phyloP scores from a whole-genome alignment of 2,329 filamentous ascomycete genomes.

The Scortechinia acanthostroma region DNA sequence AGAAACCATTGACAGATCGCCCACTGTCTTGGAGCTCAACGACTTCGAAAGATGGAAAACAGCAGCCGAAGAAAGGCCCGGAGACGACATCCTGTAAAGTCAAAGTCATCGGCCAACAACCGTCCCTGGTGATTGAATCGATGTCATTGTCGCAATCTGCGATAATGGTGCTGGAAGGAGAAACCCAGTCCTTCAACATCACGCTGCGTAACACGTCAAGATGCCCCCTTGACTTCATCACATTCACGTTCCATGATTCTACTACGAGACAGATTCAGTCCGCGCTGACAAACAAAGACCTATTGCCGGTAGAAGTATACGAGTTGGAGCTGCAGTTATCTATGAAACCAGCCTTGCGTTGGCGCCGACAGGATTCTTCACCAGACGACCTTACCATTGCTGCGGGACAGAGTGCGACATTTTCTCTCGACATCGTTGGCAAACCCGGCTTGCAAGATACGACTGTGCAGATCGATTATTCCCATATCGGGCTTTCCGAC shows the following conservation, averaged over 20 bases:
- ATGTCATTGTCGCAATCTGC: conserved; percentile 45
- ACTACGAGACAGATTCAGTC: conserved; percentile 40
- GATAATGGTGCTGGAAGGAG: conserved; percentile 57
- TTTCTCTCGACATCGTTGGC: conserved; percentile 45
- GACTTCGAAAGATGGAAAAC: conserved; percentile 21
- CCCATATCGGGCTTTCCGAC: conserved; percentile 34
- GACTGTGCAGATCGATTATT: conserved; percentile 48
- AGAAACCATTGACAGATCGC: conserved; percentile 20
- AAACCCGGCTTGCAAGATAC: conserved; percentile 48
- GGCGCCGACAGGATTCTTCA: conserved; percentile 23
- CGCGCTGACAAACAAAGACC: conserved; percentile 40
- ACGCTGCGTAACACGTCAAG: conserved; percentile 42
- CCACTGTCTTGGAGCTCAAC: conserved; percentile 31
- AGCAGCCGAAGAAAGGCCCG: conserved; percentile 20
- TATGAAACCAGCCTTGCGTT: conserved; percentile 32
- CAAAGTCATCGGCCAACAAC: conserved; percentile 46
- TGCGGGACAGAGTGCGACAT: conserved; percentile 32
- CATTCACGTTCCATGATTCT: conserved; percentile 50
- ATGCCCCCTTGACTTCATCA: conserved; percentile 43
- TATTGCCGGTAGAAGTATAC: conserved; percentile 40
- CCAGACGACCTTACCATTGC: conserved; percentile 27
- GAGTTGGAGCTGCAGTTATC: conserved; percentile 44
- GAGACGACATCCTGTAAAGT: conserved; percentile 26
- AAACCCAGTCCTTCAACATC: conserved; percentile 40
- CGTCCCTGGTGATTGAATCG: conserved; percentile 38